Evolutionary conservation across 106 monocot genomes (phyloP), one percentile per base, ranked within the genome.

Genomic region (Cymbidium sinense): DNA sequence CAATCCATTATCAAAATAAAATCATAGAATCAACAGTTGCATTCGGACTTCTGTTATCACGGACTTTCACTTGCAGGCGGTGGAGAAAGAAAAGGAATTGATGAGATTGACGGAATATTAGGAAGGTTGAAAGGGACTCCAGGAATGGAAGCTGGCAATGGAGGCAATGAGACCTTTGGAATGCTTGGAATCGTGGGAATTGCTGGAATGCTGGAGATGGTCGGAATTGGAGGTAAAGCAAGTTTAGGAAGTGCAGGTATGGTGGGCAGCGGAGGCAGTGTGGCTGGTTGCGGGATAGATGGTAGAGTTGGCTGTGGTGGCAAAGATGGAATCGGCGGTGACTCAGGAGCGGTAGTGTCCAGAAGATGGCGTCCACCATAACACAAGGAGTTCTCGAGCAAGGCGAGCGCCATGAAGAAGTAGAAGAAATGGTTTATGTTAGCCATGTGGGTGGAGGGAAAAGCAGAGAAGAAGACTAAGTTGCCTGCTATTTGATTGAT

Each of bases 11-110:
- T 41, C 6, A 7, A 41, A 41, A 41, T 41, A 41, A 41, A 41
- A 41, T 7, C 41, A 41, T 41, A 41, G 41, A 41, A 41, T 6
- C 0, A 41, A 41, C 41, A 7, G 41, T 41, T 41, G 6, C 41
- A 41, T 41, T 9, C 6, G 9, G 41, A 9, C 41, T 28, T 41
- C 41, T 41, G 41, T 41, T 41, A 0, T 41, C 41, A 41, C 9
- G 41, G 41, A 9, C 41, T 41, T 41, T 41, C 9, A 41, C 41
- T 41, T 9, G 41, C 41, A 41, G 41, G 41, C 9, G 69, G 69
- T 29, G 69, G 69, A 15, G 69, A 70, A 33, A 70, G 34, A 33
- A 70, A 70, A 70, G 69, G 69, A 29, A 70, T 70, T 4, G 41
- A 41, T 41, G 41, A 9, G 41, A 41, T 7, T 7, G 4, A 7